A percentile compares a stretch with the other conserved stretches of the same genome.
phyloP scores from a whole-genome alignment of 805 yeast species.

The Maudiozyma pseudohumilis region DNA sequence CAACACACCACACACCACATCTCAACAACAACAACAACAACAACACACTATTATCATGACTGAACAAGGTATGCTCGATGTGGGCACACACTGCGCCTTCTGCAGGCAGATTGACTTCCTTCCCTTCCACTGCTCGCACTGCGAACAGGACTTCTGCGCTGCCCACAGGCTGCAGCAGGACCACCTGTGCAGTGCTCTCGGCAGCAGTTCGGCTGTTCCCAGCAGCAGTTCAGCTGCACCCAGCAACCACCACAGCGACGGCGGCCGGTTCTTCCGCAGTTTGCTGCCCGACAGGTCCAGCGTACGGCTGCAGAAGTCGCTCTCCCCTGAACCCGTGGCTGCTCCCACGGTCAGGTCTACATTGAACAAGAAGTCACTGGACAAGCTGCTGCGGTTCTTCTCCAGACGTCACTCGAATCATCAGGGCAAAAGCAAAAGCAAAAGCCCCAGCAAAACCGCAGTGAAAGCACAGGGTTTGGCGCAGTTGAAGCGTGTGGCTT shows the following conservation, averaged over 20 bases:
- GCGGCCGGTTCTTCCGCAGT: conserved; percentile 19
- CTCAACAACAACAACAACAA: no score
- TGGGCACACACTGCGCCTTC: conserved; percentile 28
- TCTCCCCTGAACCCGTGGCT: not conserved
- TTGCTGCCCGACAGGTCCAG: conserved; percentile 25
- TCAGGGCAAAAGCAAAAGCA: conserved; percentile 1
- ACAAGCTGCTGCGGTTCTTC: conserved; percentile 21
- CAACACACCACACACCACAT: not conserved
- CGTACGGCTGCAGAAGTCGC: conserved; percentile 12
- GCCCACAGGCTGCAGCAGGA: conserved; percentile 20
- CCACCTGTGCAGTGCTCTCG: conserved; percentile 18
- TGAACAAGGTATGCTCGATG: conserved; percentile 29
- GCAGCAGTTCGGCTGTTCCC: not conserved
- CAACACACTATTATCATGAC: not conserved
- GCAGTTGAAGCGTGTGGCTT: conserved; percentile 15
- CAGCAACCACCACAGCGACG: conserved; percentile 5
- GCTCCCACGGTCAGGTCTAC: conserved; percentile 7
- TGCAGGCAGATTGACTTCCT: conserved; percentile 27
- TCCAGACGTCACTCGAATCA: conserved; percentile 5
- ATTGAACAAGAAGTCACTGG: conserved; percentile 16
- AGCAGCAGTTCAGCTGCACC: not conserved
- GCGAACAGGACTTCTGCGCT: conserved; percentile 25
- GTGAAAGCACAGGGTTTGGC: conserved; percentile 11
- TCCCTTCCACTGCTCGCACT: conserved; percentile 26
- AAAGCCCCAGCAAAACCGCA: not conserved